phyloP scores from a whole-genome alignment of 805 yeast genomes.

The Candida verbasci region DNA sequence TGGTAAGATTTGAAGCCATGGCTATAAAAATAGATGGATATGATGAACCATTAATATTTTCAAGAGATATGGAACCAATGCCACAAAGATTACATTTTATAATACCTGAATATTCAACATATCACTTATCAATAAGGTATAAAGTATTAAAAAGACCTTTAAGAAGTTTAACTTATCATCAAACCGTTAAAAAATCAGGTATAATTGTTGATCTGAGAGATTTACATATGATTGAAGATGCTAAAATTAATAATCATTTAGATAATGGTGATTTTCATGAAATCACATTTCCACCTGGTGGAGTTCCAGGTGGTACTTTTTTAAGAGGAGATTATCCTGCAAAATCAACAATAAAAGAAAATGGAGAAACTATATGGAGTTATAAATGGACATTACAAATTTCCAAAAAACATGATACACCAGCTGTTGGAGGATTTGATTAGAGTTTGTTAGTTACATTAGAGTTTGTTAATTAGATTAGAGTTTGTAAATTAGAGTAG shows the following conservation, averaged over 20 bases:
- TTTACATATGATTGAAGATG: constrained; percentile 15
- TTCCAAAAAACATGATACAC: constrained; percentile 15
- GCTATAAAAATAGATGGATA: constrained; percentile 21
- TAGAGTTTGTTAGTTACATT: no score
- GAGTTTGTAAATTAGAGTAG: no score
- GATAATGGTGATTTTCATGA: constrained; percentile 16
- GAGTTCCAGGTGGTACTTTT: constrained; percentile 26
- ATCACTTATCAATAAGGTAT: constrained; percentile 20
- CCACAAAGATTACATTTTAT: constrained; percentile 21
- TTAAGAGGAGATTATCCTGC: constrained; percentile 26
- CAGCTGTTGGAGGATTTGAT: constrained; percentile 11
- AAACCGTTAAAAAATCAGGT: constrained; percentile 25
- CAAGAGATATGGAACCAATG: constrained; percentile 20
- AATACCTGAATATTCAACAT: constrained; percentile 23
- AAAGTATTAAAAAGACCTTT: constrained; percentile 18
- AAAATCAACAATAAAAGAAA: constrained; percentile 16
- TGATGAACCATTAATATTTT: constrained; percentile 17
- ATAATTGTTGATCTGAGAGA: constrained; percentile 19
- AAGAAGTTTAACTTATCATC: constrained; percentile 19
- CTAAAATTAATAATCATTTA: constrained; percentile 11
- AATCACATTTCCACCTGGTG: constrained; percentile 21
- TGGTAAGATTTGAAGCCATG: constrained; percentile 23
- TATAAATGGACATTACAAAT: constrained; percentile 18
- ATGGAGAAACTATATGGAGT: constrained; percentile 13
- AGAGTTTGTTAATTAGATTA: no score